Evolutionary conservation across 2,329 filamentous ascomycete genomes (phyloP), one percentile per base, ranked within the genome.

Genomic region (Sphaerostilbella broomeana): DNA sequence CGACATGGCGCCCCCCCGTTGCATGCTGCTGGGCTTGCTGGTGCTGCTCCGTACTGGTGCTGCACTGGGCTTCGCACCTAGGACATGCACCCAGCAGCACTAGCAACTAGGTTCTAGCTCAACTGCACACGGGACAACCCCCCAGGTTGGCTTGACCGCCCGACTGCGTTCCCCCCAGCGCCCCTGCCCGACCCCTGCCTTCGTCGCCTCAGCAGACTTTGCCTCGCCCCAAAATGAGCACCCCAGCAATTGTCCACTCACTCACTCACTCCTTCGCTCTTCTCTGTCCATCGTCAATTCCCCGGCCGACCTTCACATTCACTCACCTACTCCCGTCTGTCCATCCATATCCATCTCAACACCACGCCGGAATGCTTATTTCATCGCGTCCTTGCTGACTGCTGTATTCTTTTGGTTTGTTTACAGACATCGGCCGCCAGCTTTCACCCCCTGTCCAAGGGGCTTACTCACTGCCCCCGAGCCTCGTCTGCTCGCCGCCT

Each of bases 331-430:
- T 20, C 35, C 33, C 37, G 29, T 28, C 29, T 27, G 35, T 29
- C 19, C 24, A 25, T 27, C 33, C 29, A n/a, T 25, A 28, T 20
- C 33, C 32, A 21, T 24, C 26, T 20, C 25, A 17, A 22, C 36
- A 30, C 34, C 46, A 33, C 45, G 42, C 33, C 38, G 46, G 47
- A 48, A 51, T 52, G 43, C 45, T 42, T 46, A 47, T 44, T 47
- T 34, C 29, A 35, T 43, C 38, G 35, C 42, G 32, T 38, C 48
- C 40, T 46, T 40, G 47, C 49, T 51, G 50, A 52, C 38, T 35
- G 29, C 15, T 41, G 34, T 38, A 40, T 42, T 37, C 39, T 39
- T 38, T 41, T 36, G 43, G 25, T 41, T 41, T 44, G 32, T 40
- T 36, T 42, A 41, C 30, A 36, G 25, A 38, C 29, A 40, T 41